Evolutionary conservation across 2,329 filamentous ascomycete genomes (phyloP).

Genomic region (Colletotrichum sp.): DNA sequence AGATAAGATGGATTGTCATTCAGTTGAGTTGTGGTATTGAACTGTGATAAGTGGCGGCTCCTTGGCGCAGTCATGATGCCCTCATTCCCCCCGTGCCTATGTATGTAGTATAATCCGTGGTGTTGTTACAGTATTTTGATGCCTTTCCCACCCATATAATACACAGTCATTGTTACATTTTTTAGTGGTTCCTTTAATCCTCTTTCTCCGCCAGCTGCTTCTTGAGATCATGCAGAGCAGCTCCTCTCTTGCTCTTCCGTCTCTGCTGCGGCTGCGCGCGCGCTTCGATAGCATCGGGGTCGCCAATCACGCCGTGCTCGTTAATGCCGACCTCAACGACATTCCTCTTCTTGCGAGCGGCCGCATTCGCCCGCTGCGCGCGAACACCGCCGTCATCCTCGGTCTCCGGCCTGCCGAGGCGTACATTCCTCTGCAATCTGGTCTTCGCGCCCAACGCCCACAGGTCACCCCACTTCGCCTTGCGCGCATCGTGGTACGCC

Average conservation of each 20-base stretch:
- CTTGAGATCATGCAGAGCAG: constrained; percentile 41
- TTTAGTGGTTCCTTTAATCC: not conserved
- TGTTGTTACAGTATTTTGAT: constrained; percentile 7
- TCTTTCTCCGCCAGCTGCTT: constrained; percentile 43
- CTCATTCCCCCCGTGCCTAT: not conserved
- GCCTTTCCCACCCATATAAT: constrained; percentile 7
- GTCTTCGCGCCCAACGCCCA: constrained; percentile 97
- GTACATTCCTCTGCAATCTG: constrained; percentile 64
- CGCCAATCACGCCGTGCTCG: constrained; percentile 26
- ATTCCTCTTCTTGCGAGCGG: constrained; percentile 39
- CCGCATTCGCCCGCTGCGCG: constrained; percentile 30
- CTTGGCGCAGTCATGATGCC: not conserved
- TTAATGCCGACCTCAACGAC: constrained; percentile 41
- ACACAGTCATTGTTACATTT: constrained; percentile 3
- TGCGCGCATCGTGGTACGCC: constrained; percentile 91
- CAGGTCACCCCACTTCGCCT: constrained; percentile 88
- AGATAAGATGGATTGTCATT: not conserved
- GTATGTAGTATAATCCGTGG: not conserved
- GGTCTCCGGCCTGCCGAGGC: constrained; percentile 56
- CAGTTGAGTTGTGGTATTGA: constrained; percentile 7
- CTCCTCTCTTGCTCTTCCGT: constrained; percentile 43
- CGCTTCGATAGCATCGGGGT: constrained; percentile 32
- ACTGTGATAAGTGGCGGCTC: not conserved
- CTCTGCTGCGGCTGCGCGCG: constrained; percentile 38
- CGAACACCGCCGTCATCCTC: constrained; percentile 53